phyloP scores from a whole-genome alignment of 2,329 filamentous ascomycete genomes.

The Geosmithia morbida region DNA sequence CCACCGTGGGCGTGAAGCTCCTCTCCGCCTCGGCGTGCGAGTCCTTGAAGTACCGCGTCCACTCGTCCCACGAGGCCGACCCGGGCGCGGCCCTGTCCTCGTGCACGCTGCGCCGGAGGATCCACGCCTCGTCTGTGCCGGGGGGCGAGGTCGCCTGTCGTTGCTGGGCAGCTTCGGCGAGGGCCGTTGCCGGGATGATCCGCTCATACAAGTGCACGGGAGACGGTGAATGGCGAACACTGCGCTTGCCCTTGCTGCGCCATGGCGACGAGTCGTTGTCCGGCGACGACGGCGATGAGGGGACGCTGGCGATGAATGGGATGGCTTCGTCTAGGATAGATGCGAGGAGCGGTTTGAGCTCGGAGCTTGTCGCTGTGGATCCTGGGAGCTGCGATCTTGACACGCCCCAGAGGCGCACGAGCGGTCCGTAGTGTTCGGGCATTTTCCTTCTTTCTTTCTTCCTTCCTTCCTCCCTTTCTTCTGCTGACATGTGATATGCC shows the following conservation, averaged over 20 bases:
- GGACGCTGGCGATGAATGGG: constrained; percentile 40
- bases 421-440: constrained; percentile 22
- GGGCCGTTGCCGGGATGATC: constrained; percentile 26
- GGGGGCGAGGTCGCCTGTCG: constrained; percentile 10
- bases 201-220: constrained; percentile 38
- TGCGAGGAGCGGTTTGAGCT: constrained; percentile 34
- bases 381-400: constrained; percentile 30
- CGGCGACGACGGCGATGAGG: constrained; percentile 19
- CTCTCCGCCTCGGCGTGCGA: constrained; percentile 24
- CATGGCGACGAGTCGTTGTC: constrained; percentile 18
- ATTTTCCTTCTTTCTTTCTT: not conserved
- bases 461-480: too few relatives aligned
- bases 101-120: constrained; percentile 48
- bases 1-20: constrained; percentile 22
- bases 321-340: constrained; percentile 42
- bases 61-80: constrained; percentile 51
- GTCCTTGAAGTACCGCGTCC: constrained; percentile 42
- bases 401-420: constrained; percentile 40
- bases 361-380: constrained; percentile 19
- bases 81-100: constrained; percentile 30
- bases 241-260: constrained; percentile 34
- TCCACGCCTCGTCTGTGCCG: constrained; percentile 40
- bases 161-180: constrained; percentile 21
- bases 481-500: too few relatives aligned
- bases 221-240: constrained; percentile 31